These are phyloP conservation scores for Huntiella bhutanensis DNA, from an alignment of 2,329 filamentous ascomycete species.

Conservation along the genomic window DNA sequence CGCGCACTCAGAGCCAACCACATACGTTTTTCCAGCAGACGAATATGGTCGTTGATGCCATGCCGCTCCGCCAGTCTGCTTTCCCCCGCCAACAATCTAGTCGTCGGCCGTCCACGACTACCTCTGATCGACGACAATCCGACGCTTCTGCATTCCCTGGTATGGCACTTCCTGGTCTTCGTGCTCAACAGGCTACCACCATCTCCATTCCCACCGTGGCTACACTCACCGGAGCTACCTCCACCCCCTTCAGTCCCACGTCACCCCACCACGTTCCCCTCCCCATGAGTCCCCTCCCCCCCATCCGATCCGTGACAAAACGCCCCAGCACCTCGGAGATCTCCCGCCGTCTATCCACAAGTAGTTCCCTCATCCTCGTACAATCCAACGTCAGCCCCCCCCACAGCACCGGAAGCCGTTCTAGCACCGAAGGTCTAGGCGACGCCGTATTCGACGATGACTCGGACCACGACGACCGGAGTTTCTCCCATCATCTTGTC, in stretches of 20 bases:
- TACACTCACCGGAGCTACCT: not conserved
- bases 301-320: not conserved
- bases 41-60: not conserved
- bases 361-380: constrained; percentile 38
- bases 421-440: constrained; percentile 5
- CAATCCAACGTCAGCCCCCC: constrained; percentile 31
- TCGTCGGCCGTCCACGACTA: constrained; percentile 13
- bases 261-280: no score
- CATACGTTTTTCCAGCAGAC: constrained; percentile 11
- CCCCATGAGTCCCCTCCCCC: not conserved
- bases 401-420: constrained; percentile 27
- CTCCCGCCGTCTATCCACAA: constrained; percentile 39
- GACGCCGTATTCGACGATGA: constrained; percentile 7
- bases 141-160: not conserved
- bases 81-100: constrained; percentile 5
- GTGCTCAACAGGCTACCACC: constrained; percentile 23
- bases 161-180: not conserved
- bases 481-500: not conserved
- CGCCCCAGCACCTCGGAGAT: constrained; percentile 43
- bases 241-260: not conserved
- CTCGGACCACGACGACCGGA: not conserved
- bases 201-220: not conserved
- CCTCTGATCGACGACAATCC: constrained; percentile 18
- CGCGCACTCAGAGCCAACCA: constrained; percentile 11
- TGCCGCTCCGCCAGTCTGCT: constrained; percentile 9